Conservation (phyloP, 2,329 filamentous ascomycete genomes). For the Pseudogymnoascus verrucosus region DNA sequence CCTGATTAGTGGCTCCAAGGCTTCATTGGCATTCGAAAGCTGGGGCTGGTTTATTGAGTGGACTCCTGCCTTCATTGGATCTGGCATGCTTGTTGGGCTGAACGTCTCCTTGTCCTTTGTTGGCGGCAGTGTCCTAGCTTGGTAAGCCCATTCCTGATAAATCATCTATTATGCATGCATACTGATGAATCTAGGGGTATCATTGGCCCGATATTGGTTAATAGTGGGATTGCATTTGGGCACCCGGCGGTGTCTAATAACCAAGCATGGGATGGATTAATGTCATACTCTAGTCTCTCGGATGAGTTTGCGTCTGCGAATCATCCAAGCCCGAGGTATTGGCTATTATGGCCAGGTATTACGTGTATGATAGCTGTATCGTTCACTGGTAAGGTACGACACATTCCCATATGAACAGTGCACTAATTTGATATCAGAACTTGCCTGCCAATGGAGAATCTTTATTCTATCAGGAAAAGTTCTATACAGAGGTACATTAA, state of each 20-base stretch:
- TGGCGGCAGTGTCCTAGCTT: constrained; percentile 6
- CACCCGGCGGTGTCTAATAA: neutral
- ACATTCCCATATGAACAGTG: neutral
- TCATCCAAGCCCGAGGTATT: constrained; percentile 1
- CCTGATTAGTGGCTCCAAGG: constrained; percentile 20
- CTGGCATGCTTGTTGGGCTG: constrained; percentile 8
- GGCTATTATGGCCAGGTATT: neutral
- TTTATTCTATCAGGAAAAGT: neutral
- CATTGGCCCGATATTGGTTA: neutral
- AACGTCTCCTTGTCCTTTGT: constrained; percentile 6
- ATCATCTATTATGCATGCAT: no score
- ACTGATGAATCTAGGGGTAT: constrained; percentile 1
- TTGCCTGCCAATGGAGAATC: constrained; percentile 7
- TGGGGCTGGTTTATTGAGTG: constrained; percentile 39
- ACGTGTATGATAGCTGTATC: constrained; percentile 3
- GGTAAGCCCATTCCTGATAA: neutral
- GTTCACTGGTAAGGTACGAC: neutral
- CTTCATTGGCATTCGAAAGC: constrained; percentile 28
- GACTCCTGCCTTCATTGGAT: constrained; percentile 9
- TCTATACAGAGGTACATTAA: neutral
- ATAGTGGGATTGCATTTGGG: constrained; percentile 3
- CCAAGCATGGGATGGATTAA: constrained; percentile 1
- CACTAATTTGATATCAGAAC: neutral
- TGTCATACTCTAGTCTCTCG: neutral
- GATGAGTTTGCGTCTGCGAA: neutral